Evolutionary conservation across 179 eudicot genomes (phyloP).

Genomic region (Actinidia arguta): DNA sequence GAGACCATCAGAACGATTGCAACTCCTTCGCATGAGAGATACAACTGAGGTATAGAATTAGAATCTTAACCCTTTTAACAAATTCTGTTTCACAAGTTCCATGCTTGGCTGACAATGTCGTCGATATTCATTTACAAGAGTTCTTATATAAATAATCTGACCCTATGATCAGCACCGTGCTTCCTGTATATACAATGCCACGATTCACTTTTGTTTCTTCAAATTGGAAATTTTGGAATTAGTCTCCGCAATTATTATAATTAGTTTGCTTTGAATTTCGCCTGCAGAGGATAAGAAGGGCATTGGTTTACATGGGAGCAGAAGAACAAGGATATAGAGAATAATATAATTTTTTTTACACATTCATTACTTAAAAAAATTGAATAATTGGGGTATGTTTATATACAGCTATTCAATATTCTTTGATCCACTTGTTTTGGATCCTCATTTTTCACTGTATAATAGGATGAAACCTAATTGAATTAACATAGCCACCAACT

Average conservation of each 20-base stretch:
- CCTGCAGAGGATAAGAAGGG: slow-evolving; percentile 76
- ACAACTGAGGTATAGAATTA: slow-evolving; percentile 73
- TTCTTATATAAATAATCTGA: not conserved
- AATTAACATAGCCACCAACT: not conserved
- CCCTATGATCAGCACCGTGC: not conserved
- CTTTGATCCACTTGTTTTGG: slow-evolving; percentile 21
- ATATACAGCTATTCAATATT: slow-evolving; percentile 10
- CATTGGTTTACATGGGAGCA: slow-evolving; percentile 65
- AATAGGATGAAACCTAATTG: not conserved
- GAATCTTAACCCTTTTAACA: not conserved
- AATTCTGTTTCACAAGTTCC: not conserved
- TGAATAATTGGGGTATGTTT: slow-evolving; percentile 1
- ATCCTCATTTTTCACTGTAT: slow-evolving; percentile 12
- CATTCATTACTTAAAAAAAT: not conserved
- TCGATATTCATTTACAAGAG: slow-evolving; percentile 7
- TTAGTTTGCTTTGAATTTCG: not conserved
- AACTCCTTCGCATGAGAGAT: slow-evolving; percentile 83
- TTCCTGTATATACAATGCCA: not conserved
- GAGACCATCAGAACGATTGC: slow-evolving; percentile 81
- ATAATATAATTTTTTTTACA: slow-evolving; percentile 28
- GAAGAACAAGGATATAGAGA: slow-evolving; percentile 76
- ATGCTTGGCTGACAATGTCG: not conserved
- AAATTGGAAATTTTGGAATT: not conserved
- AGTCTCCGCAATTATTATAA: not conserved
- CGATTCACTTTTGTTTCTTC: not conserved